phyloP scores from a whole-genome alignment of 2,329 filamentous ascomycete genomes.

The Apiospora malaysiana region DNA sequence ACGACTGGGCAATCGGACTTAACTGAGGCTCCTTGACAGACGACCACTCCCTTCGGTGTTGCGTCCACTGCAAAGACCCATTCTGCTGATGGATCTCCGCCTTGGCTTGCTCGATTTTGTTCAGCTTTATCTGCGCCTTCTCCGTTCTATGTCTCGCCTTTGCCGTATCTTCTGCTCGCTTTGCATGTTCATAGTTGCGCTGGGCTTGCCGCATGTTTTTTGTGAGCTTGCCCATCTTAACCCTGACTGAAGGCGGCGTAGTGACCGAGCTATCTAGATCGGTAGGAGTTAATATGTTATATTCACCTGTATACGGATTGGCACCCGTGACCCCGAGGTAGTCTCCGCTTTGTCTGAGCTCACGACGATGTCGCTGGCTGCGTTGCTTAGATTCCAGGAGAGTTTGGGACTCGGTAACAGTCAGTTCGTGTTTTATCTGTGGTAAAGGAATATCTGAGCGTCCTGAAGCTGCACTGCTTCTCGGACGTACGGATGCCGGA shows the following conservation, averaged over 20 bases:
- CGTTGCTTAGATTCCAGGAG: conserved; percentile 6
- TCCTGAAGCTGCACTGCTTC: neutral
- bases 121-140: conserved; percentile 46
- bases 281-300: conserved; percentile 56
- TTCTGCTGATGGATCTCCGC: conserved; percentile 42
- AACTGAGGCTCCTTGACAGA: conserved; percentile 56
- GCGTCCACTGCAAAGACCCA: conserved; percentile 49
- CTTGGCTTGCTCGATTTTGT: conserved; percentile 51
- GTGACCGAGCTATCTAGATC: conserved; percentile 51
- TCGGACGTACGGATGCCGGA: neutral
- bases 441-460: neutral
- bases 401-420: neutral
- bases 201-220: conserved; percentile 43
- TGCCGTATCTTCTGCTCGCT: conserved; percentile 46
- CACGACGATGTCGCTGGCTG: conserved; percentile 45
- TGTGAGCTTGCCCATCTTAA: conserved; percentile 40
- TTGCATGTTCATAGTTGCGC: conserved; percentile 44
- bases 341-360: conserved; percentile 60
- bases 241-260: conserved; percentile 37
- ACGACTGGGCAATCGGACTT: conserved; percentile 55
- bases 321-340: conserved; percentile 64
- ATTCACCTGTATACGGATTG: conserved; percentile 61
- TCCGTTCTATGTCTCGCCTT: conserved; percentile 45
- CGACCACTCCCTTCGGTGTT: conserved; percentile 55
- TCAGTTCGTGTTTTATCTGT: no score